Percentiles rank a stretch among this genome's conserved stretches.
These are phyloP conservation scores for Poteriospumella lacustris DNA, from an alignment of 108 stramenopile genomes.

Conservation along the genomic window DNA sequence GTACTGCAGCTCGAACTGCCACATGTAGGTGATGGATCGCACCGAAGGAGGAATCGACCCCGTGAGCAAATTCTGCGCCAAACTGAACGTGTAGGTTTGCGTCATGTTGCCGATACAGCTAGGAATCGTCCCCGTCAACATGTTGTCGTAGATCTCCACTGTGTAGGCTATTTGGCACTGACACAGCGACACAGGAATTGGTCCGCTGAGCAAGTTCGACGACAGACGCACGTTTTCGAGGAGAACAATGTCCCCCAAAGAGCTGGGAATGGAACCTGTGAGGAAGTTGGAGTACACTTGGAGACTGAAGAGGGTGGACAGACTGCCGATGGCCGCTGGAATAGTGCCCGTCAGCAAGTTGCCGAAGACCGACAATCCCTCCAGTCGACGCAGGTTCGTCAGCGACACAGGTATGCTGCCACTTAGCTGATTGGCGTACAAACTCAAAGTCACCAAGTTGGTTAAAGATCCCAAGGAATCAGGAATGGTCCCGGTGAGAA, in stretches of 20 bases:
- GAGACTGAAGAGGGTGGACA: background rate
- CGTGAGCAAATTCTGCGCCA: background rate
- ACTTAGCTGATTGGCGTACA: background rate
- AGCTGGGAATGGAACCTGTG: background rate
- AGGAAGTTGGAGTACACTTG: background rate
- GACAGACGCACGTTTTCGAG: background rate
- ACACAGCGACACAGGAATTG: background rate
- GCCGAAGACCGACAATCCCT: background rate
- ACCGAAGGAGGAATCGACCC: background rate
- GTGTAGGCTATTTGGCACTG: background rate
- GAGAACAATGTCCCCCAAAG: background rate
- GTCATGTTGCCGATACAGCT: background rate
- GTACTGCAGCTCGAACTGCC: background rate
- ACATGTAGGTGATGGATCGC: background rate
- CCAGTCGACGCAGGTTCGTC: background rate
- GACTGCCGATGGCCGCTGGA: background rate
- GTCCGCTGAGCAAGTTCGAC: background rate
- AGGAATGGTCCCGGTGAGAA: background rate
- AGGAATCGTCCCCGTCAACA: background rate
- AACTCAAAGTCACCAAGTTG: background rate
- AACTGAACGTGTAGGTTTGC: background rate
- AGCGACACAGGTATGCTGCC: background rate
- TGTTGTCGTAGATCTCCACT: background rate
- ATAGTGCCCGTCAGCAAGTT: background rate
- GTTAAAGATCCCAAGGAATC: background rate